Evolutionary conservation across 2,329 filamentous ascomycete species (phyloP).

Genomic region (Hysterium pulicare): DNA sequence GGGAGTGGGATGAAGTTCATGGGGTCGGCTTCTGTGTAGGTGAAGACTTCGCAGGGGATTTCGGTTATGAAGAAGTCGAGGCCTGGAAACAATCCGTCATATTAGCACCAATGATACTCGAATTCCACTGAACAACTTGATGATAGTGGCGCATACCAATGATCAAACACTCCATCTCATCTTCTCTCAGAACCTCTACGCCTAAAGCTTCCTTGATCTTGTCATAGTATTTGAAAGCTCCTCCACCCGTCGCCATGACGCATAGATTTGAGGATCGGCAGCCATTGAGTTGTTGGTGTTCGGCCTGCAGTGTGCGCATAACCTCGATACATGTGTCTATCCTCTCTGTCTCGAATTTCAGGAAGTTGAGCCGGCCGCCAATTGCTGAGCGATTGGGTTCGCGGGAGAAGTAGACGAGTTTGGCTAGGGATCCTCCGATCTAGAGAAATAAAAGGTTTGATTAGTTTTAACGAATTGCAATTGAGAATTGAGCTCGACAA

Average conservation of each 20-base stretch:
- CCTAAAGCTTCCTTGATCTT: conserved; percentile 78
- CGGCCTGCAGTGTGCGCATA: conserved; percentile 78
- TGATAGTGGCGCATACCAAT: conserved; percentile 59
- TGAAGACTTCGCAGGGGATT: conserved; percentile 95
- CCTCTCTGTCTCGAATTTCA: conserved; percentile 91
- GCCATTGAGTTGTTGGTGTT: conserved; percentile 74
- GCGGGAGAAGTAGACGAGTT: conserved; percentile 94
- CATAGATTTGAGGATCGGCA: conserved; percentile 69
- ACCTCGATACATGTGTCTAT: conserved; percentile 94
- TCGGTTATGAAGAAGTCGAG: conserved; percentile 99
- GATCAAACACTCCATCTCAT: conserved; percentile 98
- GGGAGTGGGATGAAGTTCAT: conserved; percentile 81
- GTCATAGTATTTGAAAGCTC: conserved; percentile 96
- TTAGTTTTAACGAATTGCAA: no score
- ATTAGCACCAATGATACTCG: background rate
- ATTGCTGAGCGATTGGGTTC: conserved; percentile 75
- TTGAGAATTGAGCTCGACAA: no score
- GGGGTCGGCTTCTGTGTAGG: conserved; percentile 77
- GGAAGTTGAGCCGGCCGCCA: conserved; percentile 88
- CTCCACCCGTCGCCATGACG: conserved; percentile 93
- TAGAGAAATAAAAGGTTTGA: no score
- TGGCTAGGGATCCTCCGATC: conserved; percentile 94
- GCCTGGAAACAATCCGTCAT: conserved; percentile 56
- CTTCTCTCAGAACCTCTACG: conserved; percentile 85
- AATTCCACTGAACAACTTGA: background rate